Evolutionary conservation across 495 filamentous ascomycete genomes (phyloP).

Genomic region (Penicillium cosmopolitanum): DNA sequence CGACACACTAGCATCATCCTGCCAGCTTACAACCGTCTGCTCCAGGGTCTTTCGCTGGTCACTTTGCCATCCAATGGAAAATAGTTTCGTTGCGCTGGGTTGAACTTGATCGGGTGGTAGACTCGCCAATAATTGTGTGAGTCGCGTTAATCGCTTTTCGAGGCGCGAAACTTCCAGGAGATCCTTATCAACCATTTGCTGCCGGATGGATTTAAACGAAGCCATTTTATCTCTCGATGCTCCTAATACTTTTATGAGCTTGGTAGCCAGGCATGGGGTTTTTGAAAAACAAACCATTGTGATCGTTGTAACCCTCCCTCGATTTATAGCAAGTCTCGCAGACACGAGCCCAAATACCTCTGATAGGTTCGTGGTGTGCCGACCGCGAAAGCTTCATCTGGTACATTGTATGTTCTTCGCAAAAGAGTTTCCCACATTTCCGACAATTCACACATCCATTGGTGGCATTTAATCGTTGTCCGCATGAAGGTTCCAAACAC

Average conservation of each 20-base stretch:
- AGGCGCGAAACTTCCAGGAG: conserved; percentile 84
- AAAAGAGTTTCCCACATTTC: conserved; percentile 90
- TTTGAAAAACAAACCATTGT: conserved; percentile 54
- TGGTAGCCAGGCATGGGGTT: background rate
- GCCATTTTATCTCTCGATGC: conserved; percentile 69
- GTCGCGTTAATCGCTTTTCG: conserved; percentile 87
- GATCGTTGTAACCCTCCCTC: conserved; percentile 92
- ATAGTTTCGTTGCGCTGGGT: conserved; percentile 51
- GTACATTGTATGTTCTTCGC: conserved; percentile 99
- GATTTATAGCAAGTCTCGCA: conserved; percentile 99
- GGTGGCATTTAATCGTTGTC: conserved; percentile 71
- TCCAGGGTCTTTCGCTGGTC: conserved; percentile 77
- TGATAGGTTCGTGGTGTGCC: conserved; percentile 87
- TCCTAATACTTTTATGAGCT: conserved; percentile 40
- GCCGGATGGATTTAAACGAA: conserved; percentile 67
- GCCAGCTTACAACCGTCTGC: conserved; percentile 91
- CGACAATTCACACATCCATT: conserved; percentile 90
- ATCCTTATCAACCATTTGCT: conserved; percentile 79
- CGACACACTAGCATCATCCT: conserved; percentile 81
- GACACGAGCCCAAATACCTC: conserved; percentile 91
- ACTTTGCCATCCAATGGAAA: conserved; percentile 62
- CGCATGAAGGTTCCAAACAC: conserved; percentile 88
- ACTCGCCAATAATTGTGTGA: conserved; percentile 81
- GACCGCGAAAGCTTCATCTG: conserved; percentile 96
- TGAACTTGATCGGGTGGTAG: conserved; percentile 63